Percentiles rank a stretch among this genome's conserved stretches.
Evolutionary conservation across 2,329 filamentous ascomycete genomes (phyloP).

Genomic region (Fusarium albosuccineum): DNA sequence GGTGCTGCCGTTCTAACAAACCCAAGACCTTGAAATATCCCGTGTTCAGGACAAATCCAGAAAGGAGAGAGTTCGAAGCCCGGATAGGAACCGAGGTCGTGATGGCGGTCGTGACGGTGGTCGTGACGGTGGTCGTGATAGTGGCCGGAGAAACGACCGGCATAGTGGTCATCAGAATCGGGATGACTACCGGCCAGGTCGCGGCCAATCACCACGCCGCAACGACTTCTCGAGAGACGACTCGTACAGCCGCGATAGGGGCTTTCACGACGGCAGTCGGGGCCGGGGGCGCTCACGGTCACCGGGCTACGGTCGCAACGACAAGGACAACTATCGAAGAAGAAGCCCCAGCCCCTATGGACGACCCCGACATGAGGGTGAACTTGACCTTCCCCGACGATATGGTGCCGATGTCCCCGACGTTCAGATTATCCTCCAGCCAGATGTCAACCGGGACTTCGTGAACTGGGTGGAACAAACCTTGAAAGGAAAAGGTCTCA

Average conservation of each 20-base stretch:
- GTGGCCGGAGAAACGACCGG: conserved; percentile 58
- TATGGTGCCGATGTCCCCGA: conserved; percentile 84
- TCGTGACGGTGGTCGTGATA: conserved; percentile 61
- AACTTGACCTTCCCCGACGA: conserved; percentile 80
- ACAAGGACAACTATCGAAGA: conserved; percentile 69
- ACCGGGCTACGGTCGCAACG: conserved; percentile 62
- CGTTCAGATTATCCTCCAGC: conserved; percentile 86
- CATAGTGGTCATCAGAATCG: conserved; percentile 66
- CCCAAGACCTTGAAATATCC: conserved; percentile 86
- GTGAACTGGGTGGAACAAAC: conserved; percentile 84
- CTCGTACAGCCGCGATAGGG: conserved; percentile 65
- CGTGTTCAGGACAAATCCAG: conserved; percentile 83
- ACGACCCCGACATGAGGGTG: conserved; percentile 62
- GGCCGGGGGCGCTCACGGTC: conserved; percentile 77
- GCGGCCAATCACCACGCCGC: conserved; percentile 70
- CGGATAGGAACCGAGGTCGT: conserved; percentile 66
- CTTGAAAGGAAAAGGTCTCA: conserved; percentile 79
- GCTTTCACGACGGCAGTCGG: conserved; percentile 56
- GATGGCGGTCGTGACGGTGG: conserved; percentile 58
- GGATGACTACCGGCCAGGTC: conserved; percentile 75
- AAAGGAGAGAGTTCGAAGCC: conserved; percentile 71
- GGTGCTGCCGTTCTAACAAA: conserved; percentile 14
- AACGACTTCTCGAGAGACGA: conserved; percentile 72
- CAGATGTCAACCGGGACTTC: conserved; percentile 83
- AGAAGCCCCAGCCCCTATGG: conserved; percentile 77